Conservation (phyloP, 495 filamentous ascomycete species). For the Lepraria neglecta region DNA sequence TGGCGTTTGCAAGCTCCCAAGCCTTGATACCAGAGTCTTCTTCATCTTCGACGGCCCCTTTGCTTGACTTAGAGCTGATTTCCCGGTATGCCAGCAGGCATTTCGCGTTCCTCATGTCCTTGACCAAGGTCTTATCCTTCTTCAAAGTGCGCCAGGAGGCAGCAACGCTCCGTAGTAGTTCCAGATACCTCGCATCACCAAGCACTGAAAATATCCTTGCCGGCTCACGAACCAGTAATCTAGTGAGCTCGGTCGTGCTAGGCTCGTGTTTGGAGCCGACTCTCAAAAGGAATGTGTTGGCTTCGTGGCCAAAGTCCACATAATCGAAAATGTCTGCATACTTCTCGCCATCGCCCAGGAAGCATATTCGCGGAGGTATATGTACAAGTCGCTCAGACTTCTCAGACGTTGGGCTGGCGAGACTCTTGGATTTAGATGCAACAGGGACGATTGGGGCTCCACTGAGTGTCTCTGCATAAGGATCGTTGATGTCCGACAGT, state of each 20-base stretch:
- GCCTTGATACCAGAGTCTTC: constrained; percentile 68
- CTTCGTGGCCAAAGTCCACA: constrained; percentile 82
- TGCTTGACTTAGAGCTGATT: constrained; percentile 41
- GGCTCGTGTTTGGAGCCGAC: constrained; percentile 88
- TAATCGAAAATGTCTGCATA: constrained; percentile 94
- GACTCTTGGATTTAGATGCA: constrained; percentile 32
- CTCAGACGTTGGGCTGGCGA: constrained; percentile 29
- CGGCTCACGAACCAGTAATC: constrained; percentile 70
- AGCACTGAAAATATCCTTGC: constrained; percentile 69
- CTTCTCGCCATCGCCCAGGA: constrained; percentile 63
- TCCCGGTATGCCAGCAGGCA: constrained; percentile 79
- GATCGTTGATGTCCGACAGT: constrained; percentile 60
- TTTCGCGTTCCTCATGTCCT: constrained; percentile 63
- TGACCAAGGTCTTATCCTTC: constrained; percentile 69
- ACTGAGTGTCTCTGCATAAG: constrained; percentile 52
- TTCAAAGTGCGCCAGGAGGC: constrained; percentile 62
- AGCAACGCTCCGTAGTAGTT: constrained; percentile 68
- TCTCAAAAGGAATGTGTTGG: constrained; percentile 78
- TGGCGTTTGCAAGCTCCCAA: constrained; percentile 64
- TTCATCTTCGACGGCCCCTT: constrained; percentile 49
- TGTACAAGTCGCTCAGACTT: constrained; percentile 37
- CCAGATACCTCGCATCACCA: constrained; percentile 73
- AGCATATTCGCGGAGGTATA: constrained; percentile 62
- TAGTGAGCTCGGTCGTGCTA: constrained; percentile 74
- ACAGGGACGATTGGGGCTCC: constrained; percentile 68